Percentiles rank a stretch among this genome's conserved stretches.
Evolutionary conservation across 257 asterid species (phyloP).

Genomic region (Pogostemon cablin): DNA sequence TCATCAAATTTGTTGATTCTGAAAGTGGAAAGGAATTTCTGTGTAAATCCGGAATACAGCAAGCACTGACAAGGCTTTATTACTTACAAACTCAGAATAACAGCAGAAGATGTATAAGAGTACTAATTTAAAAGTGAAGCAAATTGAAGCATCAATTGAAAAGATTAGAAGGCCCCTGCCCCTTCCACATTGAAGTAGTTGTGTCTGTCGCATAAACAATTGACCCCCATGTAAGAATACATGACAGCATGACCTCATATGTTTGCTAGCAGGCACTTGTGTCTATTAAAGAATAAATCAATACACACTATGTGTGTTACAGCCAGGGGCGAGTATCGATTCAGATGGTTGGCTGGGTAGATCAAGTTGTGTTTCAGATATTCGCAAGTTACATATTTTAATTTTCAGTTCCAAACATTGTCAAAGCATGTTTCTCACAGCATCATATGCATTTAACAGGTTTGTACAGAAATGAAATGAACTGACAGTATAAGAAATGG

Average conservation of each 20-base stretch:
- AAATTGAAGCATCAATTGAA: background rate
- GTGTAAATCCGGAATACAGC: background rate
- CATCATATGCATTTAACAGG: background rate
- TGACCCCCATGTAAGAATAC: conserved; percentile 5
- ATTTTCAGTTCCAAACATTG: background rate
- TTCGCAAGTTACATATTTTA: background rate
- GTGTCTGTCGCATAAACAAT: background rate
- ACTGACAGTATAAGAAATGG: background rate
- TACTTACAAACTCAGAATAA: background rate
- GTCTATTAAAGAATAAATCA: background rate
- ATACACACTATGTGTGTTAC: background rate
- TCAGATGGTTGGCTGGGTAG: background rate
- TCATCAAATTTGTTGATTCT: background rate
- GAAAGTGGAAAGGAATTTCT: background rate
- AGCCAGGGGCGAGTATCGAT: background rate
- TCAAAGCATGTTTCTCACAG: background rate
- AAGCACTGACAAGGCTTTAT: background rate
- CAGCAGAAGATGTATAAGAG: background rate
- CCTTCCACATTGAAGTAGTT: background rate
- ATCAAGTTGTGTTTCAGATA: background rate
- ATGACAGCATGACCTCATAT: background rate
- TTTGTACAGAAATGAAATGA: background rate
- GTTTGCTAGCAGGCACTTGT: background rate
- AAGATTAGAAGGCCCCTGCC: conserved; percentile 10
- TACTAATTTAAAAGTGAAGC: conserved; percentile 12